These are phyloP conservation scores for Leishmania turanica DNA, from an alignment of 208 protist genomes.

Conservation along the genomic window DNA sequence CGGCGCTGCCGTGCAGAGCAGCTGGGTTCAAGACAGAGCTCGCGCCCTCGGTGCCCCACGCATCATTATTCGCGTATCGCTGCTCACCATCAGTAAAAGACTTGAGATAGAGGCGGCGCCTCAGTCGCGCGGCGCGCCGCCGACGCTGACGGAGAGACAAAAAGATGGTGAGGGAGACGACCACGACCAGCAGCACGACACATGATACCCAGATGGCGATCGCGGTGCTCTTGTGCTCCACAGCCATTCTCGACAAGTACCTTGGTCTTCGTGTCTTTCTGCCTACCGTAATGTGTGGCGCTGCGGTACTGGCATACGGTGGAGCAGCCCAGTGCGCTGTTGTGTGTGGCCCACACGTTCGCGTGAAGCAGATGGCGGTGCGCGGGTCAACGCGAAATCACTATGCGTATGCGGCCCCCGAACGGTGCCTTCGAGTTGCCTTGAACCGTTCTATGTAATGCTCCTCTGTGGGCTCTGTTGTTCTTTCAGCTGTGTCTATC, in stretches of 20 bases:
- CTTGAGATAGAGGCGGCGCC: constrained; percentile 9
- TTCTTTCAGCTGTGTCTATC: not conserved
- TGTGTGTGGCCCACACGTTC: not conserved
- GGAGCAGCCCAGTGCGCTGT: not conserved
- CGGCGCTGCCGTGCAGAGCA: not conserved
- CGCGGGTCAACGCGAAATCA: not conserved
- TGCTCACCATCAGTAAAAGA: not conserved
- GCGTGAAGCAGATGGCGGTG: not conserved
- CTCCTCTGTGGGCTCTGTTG: not conserved
- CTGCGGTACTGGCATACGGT: not conserved
- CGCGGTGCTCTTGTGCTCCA: constrained; percentile 37
- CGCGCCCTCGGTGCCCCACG: not conserved
- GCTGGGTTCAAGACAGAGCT: not conserved
- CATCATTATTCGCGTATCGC: not conserved
- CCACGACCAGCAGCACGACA: constrained; percentile 49
- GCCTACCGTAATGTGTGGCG: not conserved
- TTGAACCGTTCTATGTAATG: not conserved
- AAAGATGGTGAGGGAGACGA: constrained; percentile 43
- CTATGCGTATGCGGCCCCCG: not conserved
- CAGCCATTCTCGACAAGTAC: constrained; percentile 23
- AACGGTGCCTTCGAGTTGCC: not conserved
- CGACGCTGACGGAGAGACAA: constrained; percentile 24
- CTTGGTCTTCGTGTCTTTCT: not conserved
- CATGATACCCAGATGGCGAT: constrained; percentile 67
- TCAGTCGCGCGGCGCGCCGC: constrained; percentile 9